These are phyloP conservation scores for Ceriops zippeliana DNA, from an alignment of 345 rosid genomes.

Conservation along the genomic window DNA sequence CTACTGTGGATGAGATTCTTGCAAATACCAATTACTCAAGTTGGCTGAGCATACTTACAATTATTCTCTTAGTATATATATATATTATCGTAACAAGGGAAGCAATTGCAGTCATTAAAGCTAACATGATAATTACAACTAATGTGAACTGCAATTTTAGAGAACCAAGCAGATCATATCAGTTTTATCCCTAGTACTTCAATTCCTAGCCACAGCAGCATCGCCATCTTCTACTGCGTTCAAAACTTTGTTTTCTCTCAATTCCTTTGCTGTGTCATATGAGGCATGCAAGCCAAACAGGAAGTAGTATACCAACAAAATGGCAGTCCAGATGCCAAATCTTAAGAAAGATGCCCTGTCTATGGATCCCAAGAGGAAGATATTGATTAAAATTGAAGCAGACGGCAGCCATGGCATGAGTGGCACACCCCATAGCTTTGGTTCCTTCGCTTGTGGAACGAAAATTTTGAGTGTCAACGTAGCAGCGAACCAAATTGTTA, in stretches of 20 bases:
- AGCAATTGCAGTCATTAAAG: no score
- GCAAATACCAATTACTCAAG: no score
- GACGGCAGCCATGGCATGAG: constrained; percentile 30
- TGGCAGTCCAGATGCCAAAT: constrained; percentile 19
- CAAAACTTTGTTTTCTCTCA: background rate
- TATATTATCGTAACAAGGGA: no score
- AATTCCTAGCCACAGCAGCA: no score
- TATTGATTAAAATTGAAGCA: constrained; percentile 15
- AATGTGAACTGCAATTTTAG: no score
- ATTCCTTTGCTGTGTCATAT: constrained; percentile 19
- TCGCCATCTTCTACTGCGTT: constrained; percentile 15
- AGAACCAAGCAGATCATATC: no score
- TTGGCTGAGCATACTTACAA: no score
- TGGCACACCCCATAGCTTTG: constrained; percentile 26
- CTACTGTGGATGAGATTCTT: no score
- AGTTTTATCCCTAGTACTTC: no score
- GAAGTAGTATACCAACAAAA: constrained; percentile 20
- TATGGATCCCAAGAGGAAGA: constrained; percentile 21
- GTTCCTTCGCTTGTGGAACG: constrained; percentile 18
- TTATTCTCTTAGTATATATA: no score
- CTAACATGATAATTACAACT: no score
- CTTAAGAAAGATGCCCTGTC: constrained; percentile 17
- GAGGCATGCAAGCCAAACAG: constrained; percentile 24
- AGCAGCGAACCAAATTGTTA: constrained; percentile 17
- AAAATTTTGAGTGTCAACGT: constrained; percentile 4